These are phyloP conservation scores for Skeletonema tropicum DNA, from an alignment of 108 stramenopile genomes.

Conservation along the genomic window DNA sequence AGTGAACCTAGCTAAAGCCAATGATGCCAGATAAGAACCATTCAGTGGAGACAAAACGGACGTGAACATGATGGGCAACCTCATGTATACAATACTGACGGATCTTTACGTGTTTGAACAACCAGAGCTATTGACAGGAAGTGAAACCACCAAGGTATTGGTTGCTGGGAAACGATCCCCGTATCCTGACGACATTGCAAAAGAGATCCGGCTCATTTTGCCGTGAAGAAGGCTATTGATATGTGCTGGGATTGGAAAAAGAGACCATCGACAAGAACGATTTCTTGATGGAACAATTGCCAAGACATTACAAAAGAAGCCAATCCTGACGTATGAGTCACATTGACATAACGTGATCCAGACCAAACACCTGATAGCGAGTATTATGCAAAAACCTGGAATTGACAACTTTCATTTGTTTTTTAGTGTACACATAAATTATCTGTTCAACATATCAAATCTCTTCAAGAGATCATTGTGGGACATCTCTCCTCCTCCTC, in stretches of 20 bases:
- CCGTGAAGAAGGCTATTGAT: slow-evolving; percentile 47
- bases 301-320: slow-evolving; percentile 34
- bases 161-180: slow-evolving; percentile 36
- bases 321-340: slow-evolving; percentile 36
- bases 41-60: slow-evolving; percentile 29
- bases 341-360: slow-evolving; percentile 41
- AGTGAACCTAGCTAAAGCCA: slow-evolving; percentile 7
- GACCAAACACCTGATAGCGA: slow-evolving; percentile 32
- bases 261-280: slow-evolving; percentile 40
- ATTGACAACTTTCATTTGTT: background rate
- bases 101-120: slow-evolving; percentile 45
- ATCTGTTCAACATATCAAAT: slow-evolving; percentile 72
- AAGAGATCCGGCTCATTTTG: slow-evolving; percentile 39
- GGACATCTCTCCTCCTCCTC: slow-evolving; percentile 14
- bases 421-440: background rate
- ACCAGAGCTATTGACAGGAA: slow-evolving; percentile 30
- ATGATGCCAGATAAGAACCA: background rate
- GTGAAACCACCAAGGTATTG: slow-evolving; percentile 18
- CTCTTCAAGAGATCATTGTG: slow-evolving; percentile 77
- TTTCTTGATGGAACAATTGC: slow-evolving; percentile 34
- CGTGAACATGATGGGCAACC: slow-evolving; percentile 52
- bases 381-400: background rate
- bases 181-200: slow-evolving; percentile 36
- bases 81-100: slow-evolving; percentile 47
- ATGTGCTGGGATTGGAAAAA: slow-evolving; percentile 53